phyloP scores from a whole-genome alignment of 768 basidiomycete genomes.

The Kwoniella dejecticola region DNA sequence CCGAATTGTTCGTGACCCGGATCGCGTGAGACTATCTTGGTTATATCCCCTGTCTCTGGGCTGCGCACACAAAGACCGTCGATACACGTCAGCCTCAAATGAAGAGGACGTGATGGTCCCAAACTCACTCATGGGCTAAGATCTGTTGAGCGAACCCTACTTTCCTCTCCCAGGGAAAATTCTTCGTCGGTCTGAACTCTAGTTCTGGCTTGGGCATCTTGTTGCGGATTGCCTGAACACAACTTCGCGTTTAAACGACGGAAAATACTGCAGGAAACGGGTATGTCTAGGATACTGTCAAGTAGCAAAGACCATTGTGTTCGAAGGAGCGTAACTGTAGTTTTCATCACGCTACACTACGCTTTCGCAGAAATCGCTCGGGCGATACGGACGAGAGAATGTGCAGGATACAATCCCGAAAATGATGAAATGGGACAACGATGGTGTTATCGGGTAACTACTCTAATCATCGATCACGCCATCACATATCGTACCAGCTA shows the following conservation, averaged over 20 bases:
- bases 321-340: no score
- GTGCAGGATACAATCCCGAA: not conserved
- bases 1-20: constrained; percentile 10
- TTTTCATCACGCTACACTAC: no score
- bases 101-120: no score
- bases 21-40: constrained; percentile 11
- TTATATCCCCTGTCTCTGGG: constrained; percentile 13
- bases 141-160: constrained; percentile 6
- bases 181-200: constrained; percentile 1
- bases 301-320: no score
- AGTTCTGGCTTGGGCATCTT: constrained; percentile 22
- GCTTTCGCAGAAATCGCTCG: not conserved
- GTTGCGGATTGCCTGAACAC: no score
- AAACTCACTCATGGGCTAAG: constrained; percentile 17
- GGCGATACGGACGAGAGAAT: not conserved
- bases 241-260: no score
- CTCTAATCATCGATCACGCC: not conserved
- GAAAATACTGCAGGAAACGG: no score
- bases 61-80: not conserved
- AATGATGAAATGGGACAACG: not conserved
- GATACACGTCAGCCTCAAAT: not conserved
- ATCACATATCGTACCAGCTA: no score
- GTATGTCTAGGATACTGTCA: no score
- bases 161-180: constrained; percentile 4
- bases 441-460: not conserved